A percentile compares a stretch with the other conserved stretches of the same genome.
Evolutionary conservation across 164 flowering plant species (phyloP).

Genomic region (Magnolia officinalis): DNA sequence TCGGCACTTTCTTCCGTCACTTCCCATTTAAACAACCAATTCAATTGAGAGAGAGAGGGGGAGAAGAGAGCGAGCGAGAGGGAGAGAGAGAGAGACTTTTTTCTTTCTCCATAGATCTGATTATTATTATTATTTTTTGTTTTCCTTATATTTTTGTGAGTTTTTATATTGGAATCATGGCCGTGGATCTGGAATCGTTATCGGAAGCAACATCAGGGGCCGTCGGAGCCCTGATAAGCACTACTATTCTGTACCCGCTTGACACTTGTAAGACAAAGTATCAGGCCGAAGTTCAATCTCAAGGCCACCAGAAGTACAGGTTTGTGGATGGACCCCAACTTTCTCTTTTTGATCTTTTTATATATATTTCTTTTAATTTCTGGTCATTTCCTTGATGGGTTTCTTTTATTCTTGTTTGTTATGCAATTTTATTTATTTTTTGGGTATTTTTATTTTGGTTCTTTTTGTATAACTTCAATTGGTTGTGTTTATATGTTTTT

Average conservation of each 20-base stretch:
- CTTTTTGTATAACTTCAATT: background rate
- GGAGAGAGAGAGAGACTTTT: background rate
- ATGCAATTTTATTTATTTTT: background rate
- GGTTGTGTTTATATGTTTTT: too few species aligned
- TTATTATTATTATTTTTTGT: too few species aligned
- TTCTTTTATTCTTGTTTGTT: background rate
- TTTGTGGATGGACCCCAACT: slow-evolving; percentile 5
- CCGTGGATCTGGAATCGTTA: slow-evolving; percentile 36
- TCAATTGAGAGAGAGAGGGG: background rate
- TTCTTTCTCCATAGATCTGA: too few species aligned
- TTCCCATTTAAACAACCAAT: background rate
- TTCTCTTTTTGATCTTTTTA: background rate
- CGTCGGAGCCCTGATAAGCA: slow-evolving; percentile 48
- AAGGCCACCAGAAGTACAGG: slow-evolving; percentile 41
- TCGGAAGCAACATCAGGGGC: slow-evolving; percentile 55
- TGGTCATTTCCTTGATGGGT: background rate
- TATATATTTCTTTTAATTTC: background rate
- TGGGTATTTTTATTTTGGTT: background rate
- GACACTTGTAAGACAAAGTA: slow-evolving; percentile 57
- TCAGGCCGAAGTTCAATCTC: slow-evolving; percentile 44
- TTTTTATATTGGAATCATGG: slow-evolving; percentile 12
- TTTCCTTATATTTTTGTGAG: too few species aligned
- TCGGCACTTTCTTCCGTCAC: background rate
- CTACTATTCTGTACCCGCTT: slow-evolving; percentile 47
- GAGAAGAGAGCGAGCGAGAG: background rate